Evolutionary conservation across 2,329 filamentous ascomycete genomes (phyloP), one percentile per base, ranked within the genome.

Genomic region (Aureobasidium pullulans): DNA sequence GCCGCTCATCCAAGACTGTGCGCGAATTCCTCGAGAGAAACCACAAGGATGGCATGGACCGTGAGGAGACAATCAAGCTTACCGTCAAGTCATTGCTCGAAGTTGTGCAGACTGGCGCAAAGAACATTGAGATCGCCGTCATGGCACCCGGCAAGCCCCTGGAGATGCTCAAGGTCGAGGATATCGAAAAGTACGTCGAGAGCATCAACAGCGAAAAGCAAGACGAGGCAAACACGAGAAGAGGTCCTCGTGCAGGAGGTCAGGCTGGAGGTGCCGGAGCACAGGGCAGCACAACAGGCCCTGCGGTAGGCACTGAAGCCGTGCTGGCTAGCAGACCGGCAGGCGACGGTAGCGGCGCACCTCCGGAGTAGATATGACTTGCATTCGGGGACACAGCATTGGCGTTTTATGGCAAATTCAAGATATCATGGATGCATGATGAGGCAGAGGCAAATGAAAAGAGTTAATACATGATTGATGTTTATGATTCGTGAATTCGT

Each of bases 141-240:
- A 96, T 97, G 91, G 89, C 90, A 7, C 92, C 94, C 6, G 92
- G 90, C 56, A 91, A 96, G 80, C 75, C 82, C 15, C 84, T 99
- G 64, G 92, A 97, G 80, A 92, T 96, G 85, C 83, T 99, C 67
- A 90, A 91, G 2, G 88, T 93, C 34, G 93, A 97, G 74, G 90
- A 96, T 70, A 99, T 99, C 70, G 94, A 99, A 81, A 84, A 84
- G 67, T 96, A 96, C 71, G 95, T 99, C 71, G 97, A 97, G 85
- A 94, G 85, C 76, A 99, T 99, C 75, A 96, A 99, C 81, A 89
- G 92, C 69, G 95, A 99, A 83, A 99, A 99, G 84, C 92, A 96
- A 73, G 94, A 97, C 76, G 94, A 99, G 80, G 93, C 93, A 28
- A 90, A 90, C 42, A 96, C 91, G 83, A 96, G 96, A 87, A 95